Base-by-base conservation (phyloP, 768 basidiomycete genomes). In the Russula lepida region DNA sequence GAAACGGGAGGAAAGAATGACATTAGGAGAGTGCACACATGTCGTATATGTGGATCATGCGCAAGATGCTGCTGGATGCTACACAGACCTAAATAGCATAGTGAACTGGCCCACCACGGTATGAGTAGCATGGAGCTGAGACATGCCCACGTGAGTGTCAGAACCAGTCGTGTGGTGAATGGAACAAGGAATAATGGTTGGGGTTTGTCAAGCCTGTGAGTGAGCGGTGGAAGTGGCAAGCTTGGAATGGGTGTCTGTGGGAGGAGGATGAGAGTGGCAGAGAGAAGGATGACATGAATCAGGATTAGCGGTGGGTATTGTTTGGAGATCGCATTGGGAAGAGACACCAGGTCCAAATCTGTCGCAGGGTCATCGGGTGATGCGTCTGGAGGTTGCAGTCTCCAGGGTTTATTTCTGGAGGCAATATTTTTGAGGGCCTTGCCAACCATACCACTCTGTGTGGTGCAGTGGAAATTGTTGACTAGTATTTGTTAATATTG, bases 41-140 rank as follows among this genome's bases (percentile, higher is more conserved):
- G 80, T 82, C 56, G 64, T 66, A 28, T 78, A 68, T 56, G 74
- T 77, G 48, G 72, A 65, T 61, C 71, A 63, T 43, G 81, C 70
- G 43, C 70, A 48, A 69, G 68, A n/a, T 70, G 72, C 62, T 73
- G 78, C 46, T 80, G 75, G n/a, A 78, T 60, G 61, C 70, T 74
- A 58, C 73, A 74, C 63, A 80, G 76, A 15, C 75, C 75, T 37
- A 76, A 71, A 25, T 73, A 68, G 60, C 83, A 75, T 65, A 90
- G 68, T 77, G 82, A 85, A 3, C 80, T 80, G 1, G 80, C 84
- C 88, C 89, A 93, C 84, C 86, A 89, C 11, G 74, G 73, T 67
- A 87, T 79, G 37, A 88, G 68, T 3, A 88, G 59, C 4, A 71
- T 65, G 1, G 79, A 77, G 1, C 89, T 89, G 0, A 73, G 63